Conservation (phyloP, 257 asterid species). For the Fraxinus anomala region DNA sequence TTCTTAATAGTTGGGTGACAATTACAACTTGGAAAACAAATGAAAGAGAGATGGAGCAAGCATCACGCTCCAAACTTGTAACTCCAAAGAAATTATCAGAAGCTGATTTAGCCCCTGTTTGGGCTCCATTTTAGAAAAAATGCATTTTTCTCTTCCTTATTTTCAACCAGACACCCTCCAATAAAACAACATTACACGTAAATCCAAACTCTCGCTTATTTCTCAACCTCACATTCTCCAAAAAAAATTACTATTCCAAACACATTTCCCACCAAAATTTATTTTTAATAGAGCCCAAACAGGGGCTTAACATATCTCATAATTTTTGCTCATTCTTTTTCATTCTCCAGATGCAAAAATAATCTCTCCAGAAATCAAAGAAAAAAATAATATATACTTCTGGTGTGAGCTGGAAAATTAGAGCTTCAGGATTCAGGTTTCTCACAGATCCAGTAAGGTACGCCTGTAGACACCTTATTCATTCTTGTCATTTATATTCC, state of each 20-base stretch:
- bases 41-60: neutral
- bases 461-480: neutral
- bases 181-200: too few relatives aligned
- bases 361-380: neutral
- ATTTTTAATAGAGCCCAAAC: too few relatives aligned
- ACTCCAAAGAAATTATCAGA: neutral
- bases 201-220: too few relatives aligned
- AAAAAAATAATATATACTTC: neutral
- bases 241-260: too few relatives aligned
- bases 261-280: too few relatives aligned
- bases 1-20: conserved; percentile 2
- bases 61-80: neutral
- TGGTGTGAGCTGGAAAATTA: neutral
- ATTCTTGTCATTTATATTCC: neutral
- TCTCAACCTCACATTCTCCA: too few relatives aligned
- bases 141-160: too few relatives aligned
- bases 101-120: neutral
- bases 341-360: neutral
- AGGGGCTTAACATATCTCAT: neutral
- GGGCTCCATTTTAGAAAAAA: too few relatives aligned
- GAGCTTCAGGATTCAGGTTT: neutral
- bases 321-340: neutral
- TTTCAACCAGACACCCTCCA: too few relatives aligned
- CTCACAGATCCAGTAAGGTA: neutral
- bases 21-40: conserved; percentile 7